phyloP scores from a whole-genome alignment of 2,329 filamentous ascomycete species.

The Fusarium equiseti region DNA sequence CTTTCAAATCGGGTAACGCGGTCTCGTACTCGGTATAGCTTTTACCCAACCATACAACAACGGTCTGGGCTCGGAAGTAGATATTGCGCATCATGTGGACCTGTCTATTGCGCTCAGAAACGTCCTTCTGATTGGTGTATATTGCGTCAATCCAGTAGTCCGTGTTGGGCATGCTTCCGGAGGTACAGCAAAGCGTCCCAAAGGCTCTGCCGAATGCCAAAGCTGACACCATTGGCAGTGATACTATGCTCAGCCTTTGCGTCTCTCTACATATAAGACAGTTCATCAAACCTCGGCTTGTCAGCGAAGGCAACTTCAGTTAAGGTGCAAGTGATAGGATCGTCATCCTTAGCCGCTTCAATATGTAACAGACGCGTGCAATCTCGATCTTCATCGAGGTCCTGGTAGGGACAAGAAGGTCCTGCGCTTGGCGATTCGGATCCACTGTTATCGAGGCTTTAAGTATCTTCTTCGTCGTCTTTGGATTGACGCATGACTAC shows the following conservation, averaged over 20 bases:
- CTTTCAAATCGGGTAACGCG: neutral
- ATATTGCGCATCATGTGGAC: slow-evolving; percentile 5
- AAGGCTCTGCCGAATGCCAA: neutral
- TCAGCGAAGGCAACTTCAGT: neutral
- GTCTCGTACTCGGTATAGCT: neutral
- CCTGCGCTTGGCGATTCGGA: too few species aligned
- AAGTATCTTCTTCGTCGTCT: too few species aligned
- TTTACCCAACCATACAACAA: neutral
- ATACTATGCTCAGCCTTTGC: neutral
- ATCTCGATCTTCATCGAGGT: neutral
- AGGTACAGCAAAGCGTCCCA: neutral
- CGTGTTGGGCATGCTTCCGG: neutral
- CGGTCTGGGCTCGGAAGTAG: neutral
- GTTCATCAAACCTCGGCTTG: neutral
- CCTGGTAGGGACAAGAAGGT: neutral
- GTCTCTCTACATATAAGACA: neutral
- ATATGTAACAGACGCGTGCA: neutral
- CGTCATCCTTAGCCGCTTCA: neutral
- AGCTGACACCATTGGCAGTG: neutral
- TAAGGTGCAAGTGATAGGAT: neutral
- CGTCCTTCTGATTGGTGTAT: neutral
- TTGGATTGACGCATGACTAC: neutral
- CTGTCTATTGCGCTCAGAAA: neutral
- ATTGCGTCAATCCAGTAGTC: neutral
- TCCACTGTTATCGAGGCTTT: rapidly evolving